phyloP scores from a whole-genome alignment of 495 filamentous ascomycete genomes.

The Penicillium samsonianum region DNA sequence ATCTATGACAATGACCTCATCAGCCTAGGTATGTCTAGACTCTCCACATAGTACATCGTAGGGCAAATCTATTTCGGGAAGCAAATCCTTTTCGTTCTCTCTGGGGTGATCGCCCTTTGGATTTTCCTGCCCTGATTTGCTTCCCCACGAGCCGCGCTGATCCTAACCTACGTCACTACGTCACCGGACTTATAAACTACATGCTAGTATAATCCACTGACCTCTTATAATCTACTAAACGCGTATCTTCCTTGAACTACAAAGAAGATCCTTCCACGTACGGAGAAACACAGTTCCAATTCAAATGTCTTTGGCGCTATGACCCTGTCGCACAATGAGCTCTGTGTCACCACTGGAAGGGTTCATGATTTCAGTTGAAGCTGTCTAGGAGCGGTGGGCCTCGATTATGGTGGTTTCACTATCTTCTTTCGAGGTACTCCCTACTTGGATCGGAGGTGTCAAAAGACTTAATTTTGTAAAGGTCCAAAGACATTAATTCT shows the following conservation, averaged over 20 bases:
- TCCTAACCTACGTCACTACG: conserved; percentile 7
- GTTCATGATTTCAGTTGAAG: not conserved
- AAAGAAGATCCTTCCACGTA: not conserved
- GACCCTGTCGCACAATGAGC: conserved; percentile 13
- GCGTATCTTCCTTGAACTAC: no score
- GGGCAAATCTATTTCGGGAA: conserved; percentile 1
- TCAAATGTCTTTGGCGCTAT: not conserved
- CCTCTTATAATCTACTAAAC: not conserved
- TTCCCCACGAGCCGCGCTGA: not conserved
- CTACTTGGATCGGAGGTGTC: not conserved
- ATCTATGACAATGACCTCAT: conserved; percentile 4
- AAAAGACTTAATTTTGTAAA: no score
- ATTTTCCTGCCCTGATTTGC: not conserved
- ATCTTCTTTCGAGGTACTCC: not conserved
- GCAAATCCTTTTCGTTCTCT: not conserved
- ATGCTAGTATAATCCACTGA: not conserved
- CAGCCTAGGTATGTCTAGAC: not conserved
- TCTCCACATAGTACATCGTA: not conserved
- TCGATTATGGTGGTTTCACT: not conserved
- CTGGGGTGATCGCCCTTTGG: not conserved
- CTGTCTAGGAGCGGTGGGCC: not conserved
- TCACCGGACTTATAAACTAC: not conserved
- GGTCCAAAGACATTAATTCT: not conserved
- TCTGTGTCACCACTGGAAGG: conserved; percentile 9
- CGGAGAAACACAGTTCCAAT: not conserved